A percentile compares a stretch with the other conserved stretches of the same genome.
Evolutionary conservation across 805 yeast genomes (phyloP).

Genomic region (Ogataea salicorniae): DNA sequence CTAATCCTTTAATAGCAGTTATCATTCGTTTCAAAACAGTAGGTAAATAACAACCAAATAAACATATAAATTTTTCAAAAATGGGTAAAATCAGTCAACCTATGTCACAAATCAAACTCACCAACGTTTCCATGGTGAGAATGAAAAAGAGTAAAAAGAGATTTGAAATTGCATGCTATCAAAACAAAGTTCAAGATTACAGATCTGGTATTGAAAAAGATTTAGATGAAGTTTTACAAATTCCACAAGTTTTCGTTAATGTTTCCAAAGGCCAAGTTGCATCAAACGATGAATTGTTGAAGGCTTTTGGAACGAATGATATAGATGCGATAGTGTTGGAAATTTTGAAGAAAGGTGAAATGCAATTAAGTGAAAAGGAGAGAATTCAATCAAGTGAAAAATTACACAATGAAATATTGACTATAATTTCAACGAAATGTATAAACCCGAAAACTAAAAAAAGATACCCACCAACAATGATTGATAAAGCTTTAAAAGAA

Average conservation of each 20-base stretch:
- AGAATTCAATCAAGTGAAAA: constrained; percentile 64
- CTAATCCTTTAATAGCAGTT: no score
- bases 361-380: constrained; percentile 91
- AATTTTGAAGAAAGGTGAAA: constrained; percentile 85
- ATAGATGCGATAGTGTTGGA: constrained; percentile 71
- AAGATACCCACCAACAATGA: constrained; percentile 92
- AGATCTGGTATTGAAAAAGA: constrained; percentile 85
- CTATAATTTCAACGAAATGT: constrained; percentile 81
- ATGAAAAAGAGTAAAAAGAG: constrained; percentile 88
- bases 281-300: constrained; percentile 71
- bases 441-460: constrained; percentile 85
- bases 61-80: neutral
- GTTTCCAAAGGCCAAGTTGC: constrained; percentile 95
- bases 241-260: constrained; percentile 88
- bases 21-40: no score
- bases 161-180: constrained; percentile 94
- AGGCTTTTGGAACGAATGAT: constrained; percentile 72
- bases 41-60: no score
- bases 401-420: constrained; percentile 64
- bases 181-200: constrained; percentile 95
- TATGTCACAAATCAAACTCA: constrained; percentile 77
- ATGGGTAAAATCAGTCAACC: constrained; percentile 73
- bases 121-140: constrained; percentile 90
- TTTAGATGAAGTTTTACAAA: constrained; percentile 91
- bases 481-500: constrained; percentile 76